Evolutionary conservation across 2,329 filamentous ascomycete species (phyloP).

Genomic region (Penicillium psychrosexuale): DNA sequence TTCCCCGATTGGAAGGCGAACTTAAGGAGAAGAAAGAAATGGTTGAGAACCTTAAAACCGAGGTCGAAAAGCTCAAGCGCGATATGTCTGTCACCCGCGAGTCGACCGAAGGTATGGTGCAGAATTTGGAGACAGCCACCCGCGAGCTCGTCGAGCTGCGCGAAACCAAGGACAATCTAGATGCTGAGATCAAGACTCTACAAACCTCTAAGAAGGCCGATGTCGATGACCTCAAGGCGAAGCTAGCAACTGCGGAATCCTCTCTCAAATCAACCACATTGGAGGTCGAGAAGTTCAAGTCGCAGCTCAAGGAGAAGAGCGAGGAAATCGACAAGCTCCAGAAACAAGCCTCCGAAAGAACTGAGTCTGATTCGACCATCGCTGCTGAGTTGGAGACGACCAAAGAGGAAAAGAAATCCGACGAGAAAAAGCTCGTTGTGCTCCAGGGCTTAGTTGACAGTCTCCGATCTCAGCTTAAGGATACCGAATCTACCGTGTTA

Average conservation of each 20-base stretch:
- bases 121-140: constrained; percentile 65
- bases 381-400: constrained; percentile 33
- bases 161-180: constrained; percentile 51
- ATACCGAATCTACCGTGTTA: constrained; percentile 51
- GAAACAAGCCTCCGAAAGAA: constrained; percentile 24
- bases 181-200: constrained; percentile 47
- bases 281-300: constrained; percentile 35
- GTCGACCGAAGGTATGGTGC: constrained; percentile 62
- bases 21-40: constrained; percentile 67
- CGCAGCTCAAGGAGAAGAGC: constrained; percentile 41
- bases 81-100: constrained; percentile 71
- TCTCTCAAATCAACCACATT: constrained; percentile 29
- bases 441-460: constrained; percentile 56
- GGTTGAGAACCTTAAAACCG: constrained; percentile 65
- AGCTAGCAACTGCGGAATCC: constrained; percentile 33
- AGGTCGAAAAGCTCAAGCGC: constrained; percentile 65
- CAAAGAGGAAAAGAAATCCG: constrained; percentile 37
- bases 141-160: constrained; percentile 58
- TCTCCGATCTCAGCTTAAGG: constrained; percentile 53
- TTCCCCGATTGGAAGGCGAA: constrained; percentile 75
- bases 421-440: constrained; percentile 54
- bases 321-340: constrained; percentile 40
- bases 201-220: constrained; percentile 43
- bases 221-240: constrained; percentile 42
- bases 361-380: constrained; percentile 25